A percentile compares a stretch with the other conserved stretches of the same genome.
These are phyloP conservation scores for Musa acuminata DNA, from an alignment of 176 grass and related monocot genomes.

Conservation along the genomic window DNA sequence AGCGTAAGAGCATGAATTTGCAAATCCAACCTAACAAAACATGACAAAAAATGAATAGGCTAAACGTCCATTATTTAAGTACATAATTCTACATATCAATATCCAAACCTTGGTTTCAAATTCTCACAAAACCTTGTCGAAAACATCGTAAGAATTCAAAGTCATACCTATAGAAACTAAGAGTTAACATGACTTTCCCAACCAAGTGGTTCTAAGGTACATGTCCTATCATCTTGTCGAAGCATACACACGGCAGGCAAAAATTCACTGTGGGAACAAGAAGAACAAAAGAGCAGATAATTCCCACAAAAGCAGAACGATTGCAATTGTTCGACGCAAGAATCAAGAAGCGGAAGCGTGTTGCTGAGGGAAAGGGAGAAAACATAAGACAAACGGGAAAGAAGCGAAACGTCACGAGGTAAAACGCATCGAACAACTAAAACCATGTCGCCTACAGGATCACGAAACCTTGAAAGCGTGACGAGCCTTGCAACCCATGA, in stretches of 20 bases:
- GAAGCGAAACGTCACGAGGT: neutral
- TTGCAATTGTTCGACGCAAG: too few species aligned
- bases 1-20: neutral
- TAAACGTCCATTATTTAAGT: neutral
- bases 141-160: neutral
- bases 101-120: neutral
- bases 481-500: slow-evolving; percentile 97
- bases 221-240: neutral
- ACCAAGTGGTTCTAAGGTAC: neutral
- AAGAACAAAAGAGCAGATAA: neutral
- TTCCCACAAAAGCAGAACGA: too few species aligned
- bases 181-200: too few species aligned
- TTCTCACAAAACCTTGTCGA: neutral
- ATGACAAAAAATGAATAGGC: neutral
- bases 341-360: too few species aligned
- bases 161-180: neutral
- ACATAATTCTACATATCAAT: neutral
- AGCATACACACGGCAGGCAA: neutral
- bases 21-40: neutral
- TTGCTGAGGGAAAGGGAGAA: too few species aligned
- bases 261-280: neutral
- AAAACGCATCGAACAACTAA: neutral
- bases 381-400: too few species aligned
- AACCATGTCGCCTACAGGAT: too few species aligned
- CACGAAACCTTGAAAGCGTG: slow-evolving; percentile 86